A percentile compares a stretch with the other conserved stretches of the same genome.
Conservation (phyloP, 345 rosid species). For the Eucalyptus marginata region DNA sequence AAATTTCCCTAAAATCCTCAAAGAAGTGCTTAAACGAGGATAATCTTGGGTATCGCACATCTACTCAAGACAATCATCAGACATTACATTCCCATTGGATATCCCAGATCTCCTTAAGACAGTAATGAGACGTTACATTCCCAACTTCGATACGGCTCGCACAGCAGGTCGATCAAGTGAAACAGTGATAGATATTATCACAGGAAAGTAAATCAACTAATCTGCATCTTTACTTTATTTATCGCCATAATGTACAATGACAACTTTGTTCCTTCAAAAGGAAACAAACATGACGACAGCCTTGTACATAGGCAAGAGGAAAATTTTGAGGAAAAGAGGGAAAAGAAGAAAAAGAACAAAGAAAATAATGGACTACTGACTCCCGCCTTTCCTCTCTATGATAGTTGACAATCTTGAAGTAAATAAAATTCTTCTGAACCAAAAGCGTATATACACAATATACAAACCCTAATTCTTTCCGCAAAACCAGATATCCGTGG, state of each 20-base stretch:
- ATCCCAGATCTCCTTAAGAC: neutral
- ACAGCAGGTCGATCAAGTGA: neutral
- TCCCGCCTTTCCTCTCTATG: neutral
- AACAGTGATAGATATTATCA: neutral
- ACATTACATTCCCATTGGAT: neutral
- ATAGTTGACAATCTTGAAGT: neutral
- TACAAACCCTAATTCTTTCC: neutral
- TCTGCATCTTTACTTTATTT: neutral
- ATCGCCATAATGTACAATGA: neutral
- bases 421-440: neutral
- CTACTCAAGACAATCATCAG: neutral
- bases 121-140: neutral
- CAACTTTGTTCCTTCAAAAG: neutral
- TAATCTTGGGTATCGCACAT: neutral
- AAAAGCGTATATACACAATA: neutral
- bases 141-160: neutral
- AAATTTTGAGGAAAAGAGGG: neutral
- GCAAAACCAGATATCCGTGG: neutral
- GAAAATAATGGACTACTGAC: neutral
- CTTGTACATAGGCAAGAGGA: neutral
- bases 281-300: neutral
- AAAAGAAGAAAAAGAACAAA: neutral
- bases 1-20: neutral
- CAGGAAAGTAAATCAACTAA: neutral
- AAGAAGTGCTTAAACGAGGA: neutral